Evolutionary conservation across 1,284 basidiomycete species (phyloP).

Genomic region (Tilletia horrida): DNA sequence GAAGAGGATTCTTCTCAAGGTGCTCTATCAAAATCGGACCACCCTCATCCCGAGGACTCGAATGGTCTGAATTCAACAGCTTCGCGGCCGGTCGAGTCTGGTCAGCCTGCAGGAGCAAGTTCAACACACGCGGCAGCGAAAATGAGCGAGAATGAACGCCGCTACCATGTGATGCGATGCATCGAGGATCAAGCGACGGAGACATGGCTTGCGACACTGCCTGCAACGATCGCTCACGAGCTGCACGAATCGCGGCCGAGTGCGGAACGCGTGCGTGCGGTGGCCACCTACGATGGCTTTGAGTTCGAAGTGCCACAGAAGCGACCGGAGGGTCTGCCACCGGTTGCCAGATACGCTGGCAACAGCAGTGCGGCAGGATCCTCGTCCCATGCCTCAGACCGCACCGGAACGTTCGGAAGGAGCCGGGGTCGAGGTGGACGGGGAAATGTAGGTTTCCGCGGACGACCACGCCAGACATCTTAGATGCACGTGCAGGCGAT

Average conservation of each 20-base stretch:
- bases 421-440: slow-evolving; percentile 6
- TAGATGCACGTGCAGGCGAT: too few species aligned
- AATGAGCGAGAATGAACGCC: slow-evolving; percentile 28
- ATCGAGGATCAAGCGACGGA: slow-evolving; percentile 42
- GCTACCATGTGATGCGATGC: slow-evolving; percentile 34
- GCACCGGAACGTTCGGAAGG: background rate
- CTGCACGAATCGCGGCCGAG: background rate
- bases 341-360: background rate
- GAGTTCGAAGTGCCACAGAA: slow-evolving; percentile 19
- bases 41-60: too few species aligned
- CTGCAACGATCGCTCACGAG: background rate
- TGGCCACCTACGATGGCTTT: slow-evolving; percentile 26
- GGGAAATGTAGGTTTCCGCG: background rate
- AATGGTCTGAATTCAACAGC: too few species aligned
- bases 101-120: too few species aligned
- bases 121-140: background rate
- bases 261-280: background rate
- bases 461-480: too few species aligned
- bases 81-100: too few species aligned
- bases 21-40: too few species aligned
- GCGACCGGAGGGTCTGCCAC: background rate
- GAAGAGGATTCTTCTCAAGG: too few species aligned
- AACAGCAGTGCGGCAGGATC: background rate
- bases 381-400: too few species aligned
- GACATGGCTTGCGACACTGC: slow-evolving; percentile 30